Evolutionary conservation across 2,329 filamentous ascomycete species (phyloP).

Genomic region (Ilyonectria mors-panacis): DNA sequence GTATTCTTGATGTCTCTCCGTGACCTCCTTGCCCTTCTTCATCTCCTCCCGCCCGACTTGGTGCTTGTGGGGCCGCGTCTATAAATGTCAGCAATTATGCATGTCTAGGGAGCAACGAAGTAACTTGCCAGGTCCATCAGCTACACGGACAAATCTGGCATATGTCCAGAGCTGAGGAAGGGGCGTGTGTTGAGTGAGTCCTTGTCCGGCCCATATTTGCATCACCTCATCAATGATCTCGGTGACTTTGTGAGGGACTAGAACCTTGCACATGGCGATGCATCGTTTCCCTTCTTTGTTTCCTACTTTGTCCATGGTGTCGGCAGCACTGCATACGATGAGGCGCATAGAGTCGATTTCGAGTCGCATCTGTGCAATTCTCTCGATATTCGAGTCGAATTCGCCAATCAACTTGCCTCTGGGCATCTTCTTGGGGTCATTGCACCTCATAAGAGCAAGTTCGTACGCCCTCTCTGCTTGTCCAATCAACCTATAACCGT

Average conservation of each 20-base stretch:
- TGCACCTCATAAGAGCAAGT: slow-evolving; percentile 26
- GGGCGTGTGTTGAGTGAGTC: slow-evolving; percentile 90
- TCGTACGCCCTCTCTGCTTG: slow-evolving; percentile 33
- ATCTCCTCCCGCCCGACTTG: slow-evolving; percentile 84
- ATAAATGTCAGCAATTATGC: slow-evolving; percentile 1
- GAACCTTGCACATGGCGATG: slow-evolving; percentile 91
- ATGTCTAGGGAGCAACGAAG: neutral
- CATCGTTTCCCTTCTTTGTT: slow-evolving; percentile 88
- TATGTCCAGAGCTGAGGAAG: slow-evolving; percentile 79
- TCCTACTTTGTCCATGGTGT: slow-evolving; percentile 87
- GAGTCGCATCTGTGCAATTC: slow-evolving; percentile 87
- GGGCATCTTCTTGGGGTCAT: slow-evolving; percentile 34
- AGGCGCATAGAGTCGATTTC: slow-evolving; percentile 91
- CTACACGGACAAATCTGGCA: slow-evolving; percentile 83
- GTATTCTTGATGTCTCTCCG: slow-evolving; percentile 73
- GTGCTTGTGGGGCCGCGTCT: slow-evolving; percentile 86
- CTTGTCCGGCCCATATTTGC: slow-evolving; percentile 89
- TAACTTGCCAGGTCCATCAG: slow-evolving; percentile 76
- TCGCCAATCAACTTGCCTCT: slow-evolving; percentile 31
- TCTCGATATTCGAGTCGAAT: slow-evolving; percentile 81
- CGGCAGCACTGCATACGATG: slow-evolving; percentile 88
- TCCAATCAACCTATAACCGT: slow-evolving; percentile 86
- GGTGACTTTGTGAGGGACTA: slow-evolving; percentile 83
- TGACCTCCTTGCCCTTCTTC: slow-evolving; percentile 71
- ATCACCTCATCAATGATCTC: slow-evolving; percentile 90